A percentile compares a stretch with the other conserved stretches of the same genome.
phyloP scores from a whole-genome alignment of 306 rosid species.

The Lupinus albus region DNA sequence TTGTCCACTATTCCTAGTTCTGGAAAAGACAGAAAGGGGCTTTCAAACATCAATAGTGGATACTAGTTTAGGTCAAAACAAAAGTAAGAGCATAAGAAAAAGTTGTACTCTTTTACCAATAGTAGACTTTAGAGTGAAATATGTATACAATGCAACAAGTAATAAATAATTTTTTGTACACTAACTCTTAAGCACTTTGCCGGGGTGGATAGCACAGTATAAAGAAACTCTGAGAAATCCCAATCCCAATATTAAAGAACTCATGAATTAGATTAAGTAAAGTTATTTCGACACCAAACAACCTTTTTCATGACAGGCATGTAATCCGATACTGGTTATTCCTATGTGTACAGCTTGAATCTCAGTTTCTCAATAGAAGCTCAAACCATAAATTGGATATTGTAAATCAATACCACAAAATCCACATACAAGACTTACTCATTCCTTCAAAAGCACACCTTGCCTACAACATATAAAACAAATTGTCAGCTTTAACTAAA shows the following conservation, averaged over 20 bases:
- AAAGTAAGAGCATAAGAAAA: neutral
- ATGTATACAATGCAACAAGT: neutral
- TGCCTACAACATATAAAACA: conserved; percentile 42
- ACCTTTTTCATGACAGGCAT: conserved; percentile 73
- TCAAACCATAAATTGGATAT: conserved; percentile 43
- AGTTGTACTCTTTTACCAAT: conserved; percentile 18
- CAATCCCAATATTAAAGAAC: conserved; percentile 11
- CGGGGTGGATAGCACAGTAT: conserved; percentile 3
- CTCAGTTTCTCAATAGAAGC: conserved; percentile 37
- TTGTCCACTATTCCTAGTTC: conserved; percentile 2
- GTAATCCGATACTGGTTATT: conserved; percentile 41
- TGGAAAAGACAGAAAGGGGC: neutral
- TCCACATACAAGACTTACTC: conserved; percentile 41
- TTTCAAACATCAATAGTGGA: conserved; percentile 16
- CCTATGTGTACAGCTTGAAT: conserved; percentile 29
- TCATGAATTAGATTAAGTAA: conserved; percentile 11
- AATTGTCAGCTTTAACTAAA: conserved; percentile 30
- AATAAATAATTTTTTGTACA: neutral
- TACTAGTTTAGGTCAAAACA: neutral
- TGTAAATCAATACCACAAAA: conserved; percentile 40
- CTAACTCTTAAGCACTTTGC: conserved; percentile 9
- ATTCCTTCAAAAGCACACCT: conserved; percentile 31
- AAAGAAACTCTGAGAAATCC: conserved; percentile 1
- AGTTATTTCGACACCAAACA: conserved; percentile 29
- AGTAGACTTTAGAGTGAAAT: neutral